Base-by-base conservation (phyloP, 768 basidiomycete genomes). In the Leucogyrophana mollusca region DNA sequence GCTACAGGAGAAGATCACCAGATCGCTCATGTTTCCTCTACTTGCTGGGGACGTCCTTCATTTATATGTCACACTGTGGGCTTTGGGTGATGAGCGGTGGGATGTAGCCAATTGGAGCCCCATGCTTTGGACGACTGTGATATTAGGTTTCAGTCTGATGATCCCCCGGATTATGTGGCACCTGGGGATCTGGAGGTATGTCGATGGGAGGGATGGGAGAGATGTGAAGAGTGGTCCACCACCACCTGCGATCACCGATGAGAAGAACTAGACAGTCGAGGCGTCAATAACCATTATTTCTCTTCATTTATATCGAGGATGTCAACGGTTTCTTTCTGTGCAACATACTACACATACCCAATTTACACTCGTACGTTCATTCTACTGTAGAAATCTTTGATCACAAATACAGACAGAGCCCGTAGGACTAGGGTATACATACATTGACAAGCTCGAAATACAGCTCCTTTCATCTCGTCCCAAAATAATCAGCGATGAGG, bases 81-180 rank as follows among this genome's bases (percentile, higher is more conserved):
- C 85, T 0, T 65, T 89, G 18, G 87, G 85, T n/a, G 84, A 87
- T 32, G 69, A 79, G 44, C 71, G 75, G 50, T 89, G 84, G 82
- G 64, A 79, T 41, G 52, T 87, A 16, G 56, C 61, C 34, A 73
- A 68, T 20, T 90, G 87, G 87, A 79, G 71, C 51, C 77, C 81
- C 0, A 83, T 86, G 78, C 60, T 88, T 16, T 86, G 84, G 80
- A 69, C 76, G 4, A 89, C 86, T 0, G 57, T 88, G 14, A 38
- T 82, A 13, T 58, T 85, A 10, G 87, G 87, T 0, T 53, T 87
- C 27, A 77, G 76, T 11, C 61, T 90, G 40, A 68, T 89, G 73
- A 63, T 89, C 38, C 87, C 88, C 9, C 75, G 88, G 20, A 58
- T 85, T 16, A 74, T 79, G 51, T 90, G 88, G 88, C 81, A 86